A percentile compares a stretch with the other conserved stretches of the same genome.
phyloP scores from a whole-genome alignment of 805 yeast genomes.

The Wickerhamiella sorbophila region DNA sequence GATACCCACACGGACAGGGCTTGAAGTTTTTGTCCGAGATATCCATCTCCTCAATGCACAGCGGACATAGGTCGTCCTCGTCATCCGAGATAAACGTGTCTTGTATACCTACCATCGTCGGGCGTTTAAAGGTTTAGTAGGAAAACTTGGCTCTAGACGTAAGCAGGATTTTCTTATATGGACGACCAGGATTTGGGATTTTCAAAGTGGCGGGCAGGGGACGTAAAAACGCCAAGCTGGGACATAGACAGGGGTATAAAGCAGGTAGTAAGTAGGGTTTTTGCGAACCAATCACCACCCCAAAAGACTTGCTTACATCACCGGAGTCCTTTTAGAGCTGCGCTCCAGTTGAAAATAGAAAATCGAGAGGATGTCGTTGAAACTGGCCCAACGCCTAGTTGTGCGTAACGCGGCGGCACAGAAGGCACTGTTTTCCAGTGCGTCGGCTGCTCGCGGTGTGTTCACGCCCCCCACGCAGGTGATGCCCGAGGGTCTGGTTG shows the following conservation, averaged over 20 bases:
- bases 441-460: neutral
- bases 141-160: too few relatives aligned
- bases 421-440: neutral
- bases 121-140: neutral
- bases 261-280: too few relatives aligned
- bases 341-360: neutral
- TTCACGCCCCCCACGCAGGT: constrained; percentile 9
- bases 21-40: constrained; percentile 88
- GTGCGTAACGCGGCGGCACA: neutral
- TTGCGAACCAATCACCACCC: neutral
- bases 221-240: too few relatives aligned
- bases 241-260: too few relatives aligned
- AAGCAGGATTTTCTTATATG: too few relatives aligned
- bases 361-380: neutral
- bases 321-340: neutral
- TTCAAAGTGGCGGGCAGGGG: too few relatives aligned
- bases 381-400: neutral
- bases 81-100: constrained; percentile 61
- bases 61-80: constrained; percentile 73
- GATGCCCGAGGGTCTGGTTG: constrained; percentile 24
- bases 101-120: neutral
- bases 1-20: constrained; percentile 99
- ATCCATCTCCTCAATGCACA: constrained; percentile 97
- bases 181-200: too few relatives aligned
- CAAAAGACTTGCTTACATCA: neutral